A percentile compares a stretch with the other conserved stretches of the same genome.
Evolutionary conservation across 1,284 basidiomycete species (phyloP).

Genomic region (Trametes versicolor): DNA sequence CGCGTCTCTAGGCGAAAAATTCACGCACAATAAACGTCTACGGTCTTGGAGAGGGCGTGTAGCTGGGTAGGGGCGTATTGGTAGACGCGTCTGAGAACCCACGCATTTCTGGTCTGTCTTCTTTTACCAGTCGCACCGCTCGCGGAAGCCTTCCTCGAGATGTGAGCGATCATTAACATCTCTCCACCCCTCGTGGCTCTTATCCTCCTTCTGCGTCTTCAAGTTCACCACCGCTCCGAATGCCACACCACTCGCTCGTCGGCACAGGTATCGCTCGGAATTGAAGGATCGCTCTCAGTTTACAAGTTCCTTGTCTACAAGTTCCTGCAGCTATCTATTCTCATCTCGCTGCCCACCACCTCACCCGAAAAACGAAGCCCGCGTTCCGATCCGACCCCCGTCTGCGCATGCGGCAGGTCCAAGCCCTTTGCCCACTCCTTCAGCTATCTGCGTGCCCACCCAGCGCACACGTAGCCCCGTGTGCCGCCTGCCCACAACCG

Average conservation of each 20-base stretch:
- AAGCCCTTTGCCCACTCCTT: too few species aligned
- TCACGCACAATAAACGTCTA: slow-evolving; percentile 64
- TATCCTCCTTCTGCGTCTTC: slow-evolving; percentile 70
- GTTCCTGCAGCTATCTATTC: too few species aligned
- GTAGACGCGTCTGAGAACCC: slow-evolving; percentile 78
- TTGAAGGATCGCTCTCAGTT: too few species aligned
- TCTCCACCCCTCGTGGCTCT: not conserved
- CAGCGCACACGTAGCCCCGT: too few species aligned
- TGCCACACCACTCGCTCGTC: slow-evolving; percentile 78
- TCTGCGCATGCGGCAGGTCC: too few species aligned
- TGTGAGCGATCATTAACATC: slow-evolving; percentile 56
- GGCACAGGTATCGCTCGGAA: slow-evolving; percentile 93
- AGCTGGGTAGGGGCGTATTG: slow-evolving; percentile 57
- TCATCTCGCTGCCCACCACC: too few species aligned
- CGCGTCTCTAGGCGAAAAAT: slow-evolving; percentile 71
- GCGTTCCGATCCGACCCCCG: too few species aligned
- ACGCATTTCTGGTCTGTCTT: slow-evolving; percentile 92
- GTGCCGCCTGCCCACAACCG: too few species aligned
- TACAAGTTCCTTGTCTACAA: too few species aligned
- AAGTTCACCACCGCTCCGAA: slow-evolving; percentile 72
- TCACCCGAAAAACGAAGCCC: too few species aligned
- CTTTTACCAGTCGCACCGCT: slow-evolving; percentile 82
- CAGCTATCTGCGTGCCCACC: too few species aligned
- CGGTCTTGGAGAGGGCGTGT: slow-evolving; percentile 63
- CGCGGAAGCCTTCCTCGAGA: slow-evolving; percentile 91